Evolutionary conservation across 108 stramenopile species (phyloP).

Genomic region (Skeletonema costatum): DNA sequence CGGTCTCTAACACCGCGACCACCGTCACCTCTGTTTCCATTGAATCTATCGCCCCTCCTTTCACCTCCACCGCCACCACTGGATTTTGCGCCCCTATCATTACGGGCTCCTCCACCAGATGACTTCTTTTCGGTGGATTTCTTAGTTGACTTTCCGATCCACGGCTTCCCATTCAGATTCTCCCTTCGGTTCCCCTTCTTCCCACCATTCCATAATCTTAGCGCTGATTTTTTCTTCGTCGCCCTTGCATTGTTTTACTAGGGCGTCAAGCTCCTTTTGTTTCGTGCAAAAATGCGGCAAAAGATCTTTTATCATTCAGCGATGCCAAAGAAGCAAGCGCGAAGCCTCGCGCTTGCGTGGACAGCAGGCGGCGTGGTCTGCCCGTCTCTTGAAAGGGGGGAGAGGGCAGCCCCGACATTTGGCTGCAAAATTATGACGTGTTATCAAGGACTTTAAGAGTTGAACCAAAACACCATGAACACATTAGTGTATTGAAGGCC

Average conservation of each 20-base stretch:
- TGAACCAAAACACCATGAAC: too few relatives aligned
- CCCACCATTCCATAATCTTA: conserved; percentile 83
- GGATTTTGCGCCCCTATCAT: background rate
- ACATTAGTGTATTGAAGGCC: too few relatives aligned
- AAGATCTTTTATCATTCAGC: background rate
- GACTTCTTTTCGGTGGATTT: conserved; percentile 26
- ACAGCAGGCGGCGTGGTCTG: too few relatives aligned
- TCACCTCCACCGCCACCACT: conserved; percentile 5
- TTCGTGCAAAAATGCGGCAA: conserved; percentile 31
- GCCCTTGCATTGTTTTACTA: conserved; percentile 80
- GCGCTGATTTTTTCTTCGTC: conserved; percentile 76
- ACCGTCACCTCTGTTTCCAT: conserved; percentile 20
- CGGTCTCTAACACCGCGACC: conserved; percentile 46
- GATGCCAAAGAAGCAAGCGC: too few relatives aligned
- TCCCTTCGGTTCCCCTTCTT: conserved; percentile 66
- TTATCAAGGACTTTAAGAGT: too few relatives aligned
- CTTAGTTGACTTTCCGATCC: conserved; percentile 61
- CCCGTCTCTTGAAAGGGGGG: too few relatives aligned
- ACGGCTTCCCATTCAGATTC: conserved; percentile 81
- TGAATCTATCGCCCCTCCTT: conserved; percentile 16
- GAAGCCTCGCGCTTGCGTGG: too few relatives aligned
- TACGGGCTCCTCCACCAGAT: conserved; percentile 17
- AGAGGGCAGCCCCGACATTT: too few relatives aligned
- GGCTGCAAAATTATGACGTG: too few relatives aligned
- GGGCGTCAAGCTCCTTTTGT: conserved; percentile 77